Evolutionary conservation across 176 grass and related monocot genomes (phyloP).

Genomic region (Puya raimondii): DNA sequence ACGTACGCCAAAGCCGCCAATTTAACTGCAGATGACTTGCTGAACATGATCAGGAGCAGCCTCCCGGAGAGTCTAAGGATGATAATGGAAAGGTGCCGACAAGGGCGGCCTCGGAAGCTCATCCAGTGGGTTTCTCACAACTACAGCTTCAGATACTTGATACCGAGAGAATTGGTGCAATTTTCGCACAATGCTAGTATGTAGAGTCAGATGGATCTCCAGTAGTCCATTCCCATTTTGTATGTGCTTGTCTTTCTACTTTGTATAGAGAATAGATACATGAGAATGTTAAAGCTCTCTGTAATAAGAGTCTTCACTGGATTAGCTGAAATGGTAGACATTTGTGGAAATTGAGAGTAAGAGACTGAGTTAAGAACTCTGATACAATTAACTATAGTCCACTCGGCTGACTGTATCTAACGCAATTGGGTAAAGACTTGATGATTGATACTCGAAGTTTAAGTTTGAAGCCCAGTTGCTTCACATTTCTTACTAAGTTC

Average conservation of each 20-base stretch:
- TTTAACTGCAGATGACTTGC: slow-evolving; percentile 31
- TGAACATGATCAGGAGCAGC: slow-evolving; percentile 39
- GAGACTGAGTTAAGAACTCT: too few species aligned
- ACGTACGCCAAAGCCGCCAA: slow-evolving; percentile 51
- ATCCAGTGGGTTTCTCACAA: slow-evolving; percentile 75
- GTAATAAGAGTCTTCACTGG: not conserved
- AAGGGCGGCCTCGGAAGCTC: slow-evolving; percentile 19
- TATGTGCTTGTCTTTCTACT: not conserved
- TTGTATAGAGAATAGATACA: not conserved
- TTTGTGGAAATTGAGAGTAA: not conserved
- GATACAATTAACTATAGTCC: too few species aligned
- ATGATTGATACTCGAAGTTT: too few species aligned
- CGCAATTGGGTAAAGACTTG: too few species aligned
- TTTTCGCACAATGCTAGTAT: not conserved
- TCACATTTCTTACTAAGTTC: too few species aligned
- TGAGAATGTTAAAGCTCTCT: not conserved
- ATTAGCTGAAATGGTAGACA: not conserved
- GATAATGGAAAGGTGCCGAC: slow-evolving; percentile 27
- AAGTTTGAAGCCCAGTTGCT: too few species aligned
- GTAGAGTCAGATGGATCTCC: not conserved
- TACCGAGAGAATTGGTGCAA: slow-evolving; percentile 39
- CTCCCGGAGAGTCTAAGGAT: slow-evolving; percentile 51
- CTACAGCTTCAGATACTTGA: slow-evolving; percentile 62
- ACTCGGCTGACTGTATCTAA: too few species aligned
- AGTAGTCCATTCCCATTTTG: not conserved